phyloP scores from a whole-genome alignment of 352 stramenopile species.

The Globisporangium splendens region DNA sequence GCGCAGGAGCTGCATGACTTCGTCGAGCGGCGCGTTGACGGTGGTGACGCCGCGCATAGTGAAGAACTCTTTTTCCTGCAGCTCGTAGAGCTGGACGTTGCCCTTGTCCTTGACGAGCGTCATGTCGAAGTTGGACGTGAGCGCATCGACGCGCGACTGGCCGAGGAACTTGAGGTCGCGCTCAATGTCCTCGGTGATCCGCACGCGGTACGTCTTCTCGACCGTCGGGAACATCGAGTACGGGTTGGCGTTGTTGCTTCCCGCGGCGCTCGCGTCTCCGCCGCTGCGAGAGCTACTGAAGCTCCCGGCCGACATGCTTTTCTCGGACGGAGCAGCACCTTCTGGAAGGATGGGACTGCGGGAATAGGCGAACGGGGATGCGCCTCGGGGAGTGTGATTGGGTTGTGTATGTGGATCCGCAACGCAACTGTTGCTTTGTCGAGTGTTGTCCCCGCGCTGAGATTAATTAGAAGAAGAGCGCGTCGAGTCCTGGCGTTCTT shows the following conservation, averaged over 20 bases:
- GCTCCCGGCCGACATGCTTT: constrained; percentile 18
- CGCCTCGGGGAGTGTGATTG: no score
- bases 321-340: background rate
- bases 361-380: background rate
- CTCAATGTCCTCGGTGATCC: constrained; percentile 80
- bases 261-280: constrained; percentile 7
- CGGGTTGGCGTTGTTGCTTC: constrained; percentile 12
- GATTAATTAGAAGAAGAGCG: background rate
- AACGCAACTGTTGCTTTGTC: no score
- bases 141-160: constrained; percentile 74
- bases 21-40: constrained; percentile 62
- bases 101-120: constrained; percentile 67
- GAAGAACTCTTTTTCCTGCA: constrained; percentile 81
- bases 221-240: constrained; percentile 85
- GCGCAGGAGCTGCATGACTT: constrained; percentile 78
- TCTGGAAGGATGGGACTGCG: no score
- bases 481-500: background rate
- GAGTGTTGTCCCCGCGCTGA: background rate
- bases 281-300: constrained; percentile 23
- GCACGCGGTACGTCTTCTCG: constrained; percentile 77
- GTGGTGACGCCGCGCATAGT: constrained; percentile 81
- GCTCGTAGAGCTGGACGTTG: constrained; percentile 72
- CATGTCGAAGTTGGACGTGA: constrained; percentile 82
- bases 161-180: constrained; percentile 80
- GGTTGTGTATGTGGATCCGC: background rate